These are phyloP conservation scores for Amanita muscaria DNA, from an alignment of 768 basidiomycete species.

Conservation along the genomic window DNA sequence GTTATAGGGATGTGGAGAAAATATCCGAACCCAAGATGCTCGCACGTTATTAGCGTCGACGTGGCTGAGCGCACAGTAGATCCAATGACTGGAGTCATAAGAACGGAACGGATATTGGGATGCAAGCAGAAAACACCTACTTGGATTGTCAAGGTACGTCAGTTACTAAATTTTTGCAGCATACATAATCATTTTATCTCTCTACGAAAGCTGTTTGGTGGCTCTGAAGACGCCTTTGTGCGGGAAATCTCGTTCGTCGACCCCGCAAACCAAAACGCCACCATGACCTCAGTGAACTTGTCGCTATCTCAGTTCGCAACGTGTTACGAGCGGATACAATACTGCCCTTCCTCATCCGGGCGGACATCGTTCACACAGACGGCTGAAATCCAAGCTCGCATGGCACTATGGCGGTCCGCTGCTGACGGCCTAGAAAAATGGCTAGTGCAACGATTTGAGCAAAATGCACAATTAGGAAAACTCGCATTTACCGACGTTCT, in stretches of 20 bases:
- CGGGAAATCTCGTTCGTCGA: slow-evolving; percentile 93
- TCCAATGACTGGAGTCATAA: slow-evolving; percentile 76
- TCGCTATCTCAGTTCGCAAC: slow-evolving; percentile 92
- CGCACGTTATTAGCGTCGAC: slow-evolving; percentile 82
- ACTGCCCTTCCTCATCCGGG: slow-evolving; percentile 55
- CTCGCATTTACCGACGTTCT: slow-evolving; percentile 87
- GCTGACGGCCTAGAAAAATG: slow-evolving; percentile 80
- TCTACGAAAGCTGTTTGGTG: slow-evolving; percentile 71
- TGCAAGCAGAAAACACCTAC: slow-evolving; percentile 87
- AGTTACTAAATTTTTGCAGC: background rate
- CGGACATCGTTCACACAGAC: slow-evolving; percentile 78
- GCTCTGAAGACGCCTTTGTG: slow-evolving; percentile 90
- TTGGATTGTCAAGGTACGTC: slow-evolving; percentile 87
- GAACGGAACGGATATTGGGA: slow-evolving; percentile 84
- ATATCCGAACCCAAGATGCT: slow-evolving; percentile 90
- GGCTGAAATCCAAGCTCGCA: slow-evolving; percentile 83
- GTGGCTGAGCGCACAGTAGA: slow-evolving; percentile 81
- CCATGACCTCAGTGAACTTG: slow-evolving; percentile 88
- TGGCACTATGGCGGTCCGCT: slow-evolving; percentile 72
- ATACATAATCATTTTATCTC: slow-evolving; percentile 3
- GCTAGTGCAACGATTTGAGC: slow-evolving; percentile 83
- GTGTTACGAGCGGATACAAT: slow-evolving; percentile 85
- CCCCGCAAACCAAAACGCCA: slow-evolving; percentile 69
- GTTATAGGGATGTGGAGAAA: slow-evolving; percentile 92
- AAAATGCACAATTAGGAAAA: slow-evolving; percentile 87